Evolutionary conservation across 495 filamentous ascomycete genomes (phyloP), one percentile per base, ranked within the genome.

Genomic region (Tetracladium setigerum): DNA sequence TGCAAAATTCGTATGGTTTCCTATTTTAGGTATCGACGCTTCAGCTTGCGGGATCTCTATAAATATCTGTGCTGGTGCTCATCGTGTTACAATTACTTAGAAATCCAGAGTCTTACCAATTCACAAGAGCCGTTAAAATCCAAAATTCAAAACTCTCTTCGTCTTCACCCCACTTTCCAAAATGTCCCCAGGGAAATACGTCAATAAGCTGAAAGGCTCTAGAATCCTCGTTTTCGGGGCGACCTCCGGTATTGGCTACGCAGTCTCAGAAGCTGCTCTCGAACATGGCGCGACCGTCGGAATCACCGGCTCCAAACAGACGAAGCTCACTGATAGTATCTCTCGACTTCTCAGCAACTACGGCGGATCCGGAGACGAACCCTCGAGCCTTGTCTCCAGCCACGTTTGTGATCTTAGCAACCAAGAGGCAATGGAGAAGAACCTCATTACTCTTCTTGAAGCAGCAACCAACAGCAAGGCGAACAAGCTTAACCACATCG

Each of bases 231-330:
- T 74, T 7, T 57, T 75, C 22, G 72, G 72, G 1, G 72, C 68
- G 10, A 69, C 66, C n/a, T 64, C 65, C 2, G 72, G 71, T 31
- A 70, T 75, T 44, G 71, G 71, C 12, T 70, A 67, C 41, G 59
- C 56, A 11, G 58, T 71, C 31, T 67, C 69, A 37, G 52, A 62
- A 52, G 50, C 50, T 10, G 55, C 52, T 27, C 54, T 72, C 38
- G 62, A 62, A 37, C 52, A 70, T 19, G 63, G 63, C 38, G 66
- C 65, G 38, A 54, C 47, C 38, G 61, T 75, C 45, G 66, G 65
- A 41, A 60, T 74, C 49, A 57, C 64, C 33, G 66, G 63, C 6
- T 75, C 72, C 5, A 59, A 60, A 10, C 38, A 59, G 17, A 22
- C 58, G 10, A 61, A 55, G 47, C 55, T 74, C 33, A 19, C 46